phyloP scores from a whole-genome alignment of 116 monocot species.

The Thalassia testudinum region DNA sequence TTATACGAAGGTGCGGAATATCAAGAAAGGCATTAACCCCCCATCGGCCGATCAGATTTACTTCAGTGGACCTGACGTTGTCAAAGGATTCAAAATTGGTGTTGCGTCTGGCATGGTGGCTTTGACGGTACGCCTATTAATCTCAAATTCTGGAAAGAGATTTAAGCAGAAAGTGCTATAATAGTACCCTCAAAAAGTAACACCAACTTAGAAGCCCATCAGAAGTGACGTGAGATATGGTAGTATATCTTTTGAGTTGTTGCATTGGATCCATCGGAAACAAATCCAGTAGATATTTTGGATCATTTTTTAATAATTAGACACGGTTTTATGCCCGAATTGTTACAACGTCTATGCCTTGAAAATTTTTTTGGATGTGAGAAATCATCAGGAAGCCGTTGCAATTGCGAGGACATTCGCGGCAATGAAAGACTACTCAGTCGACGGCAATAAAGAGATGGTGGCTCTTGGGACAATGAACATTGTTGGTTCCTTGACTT shows the following conservation, averaged over 20 bases:
- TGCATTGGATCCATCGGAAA: too few species aligned
- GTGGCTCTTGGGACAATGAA: slow-evolving; percentile 69
- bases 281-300: background rate
- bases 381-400: slow-evolving; percentile 40
- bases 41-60: slow-evolving; percentile 25
- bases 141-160: too few species aligned
- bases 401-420: slow-evolving; percentile 77
- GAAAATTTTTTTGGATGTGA: background rate
- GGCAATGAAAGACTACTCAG: slow-evolving; percentile 48
- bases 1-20: background rate
- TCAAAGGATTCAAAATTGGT: slow-evolving; percentile 39
- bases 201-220: background rate
- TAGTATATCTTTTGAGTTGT: too few species aligned
- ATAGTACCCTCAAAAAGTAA: background rate
- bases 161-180: background rate
- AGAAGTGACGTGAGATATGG: too few species aligned
- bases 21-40: slow-evolving; percentile 42
- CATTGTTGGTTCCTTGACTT: slow-evolving; percentile 55
- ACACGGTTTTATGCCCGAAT: background rate
- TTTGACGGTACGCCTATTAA: slow-evolving; percentile 27
- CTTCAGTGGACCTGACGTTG: slow-evolving; percentile 24
- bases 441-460: slow-evolving; percentile 87
- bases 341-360: background rate
- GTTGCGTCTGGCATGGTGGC: slow-evolving; percentile 37
- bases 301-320: background rate